A percentile compares a stretch with the other conserved stretches of the same genome.
phyloP scores from a whole-genome alignment of 345 rosid genomes.

The Citrus reticulata region DNA sequence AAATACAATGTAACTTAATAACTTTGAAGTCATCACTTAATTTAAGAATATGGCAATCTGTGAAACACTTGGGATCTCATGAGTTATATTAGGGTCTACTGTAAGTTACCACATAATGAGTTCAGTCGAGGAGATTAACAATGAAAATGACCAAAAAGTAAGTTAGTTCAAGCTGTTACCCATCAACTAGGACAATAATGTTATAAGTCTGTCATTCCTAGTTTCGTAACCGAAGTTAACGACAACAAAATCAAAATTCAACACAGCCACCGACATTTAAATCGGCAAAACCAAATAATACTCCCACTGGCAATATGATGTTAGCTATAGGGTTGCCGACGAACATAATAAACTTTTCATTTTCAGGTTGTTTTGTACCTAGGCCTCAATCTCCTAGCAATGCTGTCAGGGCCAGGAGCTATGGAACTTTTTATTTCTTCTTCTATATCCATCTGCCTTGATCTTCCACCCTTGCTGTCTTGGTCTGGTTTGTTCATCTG shows the following conservation, averaged over 20 bases:
- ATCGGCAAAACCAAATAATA: conserved; percentile 1
- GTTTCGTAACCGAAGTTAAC: not conserved
- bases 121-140: not conserved
- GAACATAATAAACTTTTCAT: not conserved
- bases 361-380: conserved; percentile 15
- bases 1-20: too few relatives aligned
- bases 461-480: conserved; percentile 17
- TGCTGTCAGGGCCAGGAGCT: conserved; percentile 9
- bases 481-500: conserved; percentile 8
- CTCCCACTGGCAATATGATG: not conserved
- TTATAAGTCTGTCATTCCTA: not conserved
- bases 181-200: not conserved
- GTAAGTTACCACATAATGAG: too few relatives aligned
- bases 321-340: not conserved
- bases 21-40: too few relatives aligned
- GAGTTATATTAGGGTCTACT: too few relatives aligned
- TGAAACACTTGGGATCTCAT: too few relatives aligned
- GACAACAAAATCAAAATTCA: not conserved
- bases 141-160: not conserved
- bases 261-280: not conserved
- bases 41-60: too few relatives aligned
- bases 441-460: conserved; percentile 6
- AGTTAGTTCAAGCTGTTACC: not conserved
- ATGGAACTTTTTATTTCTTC: not conserved
- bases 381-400: conserved; percentile 27